These are phyloP conservation scores for Mucor sp. DNA, from an alignment of 371 early-diverging fungal species.

Conservation along the genomic window DNA sequence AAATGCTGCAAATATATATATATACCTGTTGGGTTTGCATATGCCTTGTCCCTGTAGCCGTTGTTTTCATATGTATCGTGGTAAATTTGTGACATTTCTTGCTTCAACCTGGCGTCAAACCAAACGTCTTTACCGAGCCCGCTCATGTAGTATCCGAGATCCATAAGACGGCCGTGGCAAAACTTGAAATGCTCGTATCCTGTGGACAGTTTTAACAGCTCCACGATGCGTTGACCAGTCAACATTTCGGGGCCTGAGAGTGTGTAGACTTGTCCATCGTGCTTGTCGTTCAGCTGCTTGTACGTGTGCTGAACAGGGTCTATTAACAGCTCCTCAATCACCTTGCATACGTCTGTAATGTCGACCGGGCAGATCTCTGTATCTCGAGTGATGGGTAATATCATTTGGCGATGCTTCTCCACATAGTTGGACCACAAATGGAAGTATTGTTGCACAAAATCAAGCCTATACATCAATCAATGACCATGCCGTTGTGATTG, in stretches of 20 bases:
- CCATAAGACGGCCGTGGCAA: constrained; percentile 27
- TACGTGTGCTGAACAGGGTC: neutral
- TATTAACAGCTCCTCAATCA: constrained; percentile 22
- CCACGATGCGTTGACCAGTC: constrained; percentile 23
- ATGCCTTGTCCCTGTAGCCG: constrained; percentile 20
- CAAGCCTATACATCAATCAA: constrained; percentile 31
- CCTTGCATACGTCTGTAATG: constrained; percentile 30
- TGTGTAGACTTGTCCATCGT: constrained; percentile 30
- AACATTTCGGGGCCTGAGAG: constrained; percentile 31
- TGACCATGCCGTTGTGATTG: neutral
- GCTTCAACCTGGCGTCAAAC: constrained; percentile 36
- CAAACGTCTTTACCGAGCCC: constrained; percentile 30
- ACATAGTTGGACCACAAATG: constrained; percentile 35
- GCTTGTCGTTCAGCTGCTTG: constrained; percentile 13
- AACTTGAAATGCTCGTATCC: constrained; percentile 24
- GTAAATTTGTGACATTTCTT: constrained; percentile 32
- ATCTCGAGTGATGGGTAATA: constrained; percentile 24
- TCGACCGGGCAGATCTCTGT: constrained; percentile 29
- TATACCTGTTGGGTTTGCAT: constrained; percentile 27
- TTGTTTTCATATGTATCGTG: constrained; percentile 22
- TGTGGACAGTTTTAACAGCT: constrained; percentile 18
- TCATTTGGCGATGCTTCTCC: constrained; percentile 23
- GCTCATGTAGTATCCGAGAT: constrained; percentile 27
- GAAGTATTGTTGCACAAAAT: constrained; percentile 44
- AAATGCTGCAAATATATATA: neutral